Conservation (phyloP, 2,329 filamentous ascomycete genomes). For the Cordyceps pruinosa region DNA sequence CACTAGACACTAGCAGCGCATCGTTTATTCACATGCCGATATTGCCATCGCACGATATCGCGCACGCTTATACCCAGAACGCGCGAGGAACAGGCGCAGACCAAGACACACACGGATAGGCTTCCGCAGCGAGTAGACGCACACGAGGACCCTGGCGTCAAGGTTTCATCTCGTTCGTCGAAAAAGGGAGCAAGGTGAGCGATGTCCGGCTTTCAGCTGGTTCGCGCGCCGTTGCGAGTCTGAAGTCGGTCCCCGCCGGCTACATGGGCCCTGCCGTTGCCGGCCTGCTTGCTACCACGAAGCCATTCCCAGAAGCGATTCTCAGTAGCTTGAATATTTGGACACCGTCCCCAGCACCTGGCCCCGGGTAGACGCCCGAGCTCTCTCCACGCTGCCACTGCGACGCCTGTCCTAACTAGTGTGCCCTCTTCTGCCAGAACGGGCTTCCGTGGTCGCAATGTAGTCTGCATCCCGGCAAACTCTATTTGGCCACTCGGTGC, state of each 20-base stretch:
- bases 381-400: slow-evolving; percentile 1
- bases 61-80: not conserved
- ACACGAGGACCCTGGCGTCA: not conserved
- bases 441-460: not conserved
- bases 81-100: not conserved
- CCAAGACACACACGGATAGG: not conserved
- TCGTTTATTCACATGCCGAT: not conserved
- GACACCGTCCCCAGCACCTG: too few relatives aligned
- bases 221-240: too few relatives aligned
- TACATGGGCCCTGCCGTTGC: not conserved
- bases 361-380: too few relatives aligned
- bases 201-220: not conserved
- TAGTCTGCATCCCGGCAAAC: not conserved
- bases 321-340: too few relatives aligned
- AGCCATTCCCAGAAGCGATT: too few relatives aligned
- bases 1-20: not conserved
- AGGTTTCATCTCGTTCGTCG: not conserved
- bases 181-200: not conserved
- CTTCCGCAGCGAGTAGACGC: not conserved
- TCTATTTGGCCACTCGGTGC: not conserved
- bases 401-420: not conserved
- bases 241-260: too few relatives aligned
- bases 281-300: not conserved
- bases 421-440: not conserved
- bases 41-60: not conserved